Evolutionary conservation across 345 rosid species (phyloP).

Genomic region (Jatropha curcas): DNA sequence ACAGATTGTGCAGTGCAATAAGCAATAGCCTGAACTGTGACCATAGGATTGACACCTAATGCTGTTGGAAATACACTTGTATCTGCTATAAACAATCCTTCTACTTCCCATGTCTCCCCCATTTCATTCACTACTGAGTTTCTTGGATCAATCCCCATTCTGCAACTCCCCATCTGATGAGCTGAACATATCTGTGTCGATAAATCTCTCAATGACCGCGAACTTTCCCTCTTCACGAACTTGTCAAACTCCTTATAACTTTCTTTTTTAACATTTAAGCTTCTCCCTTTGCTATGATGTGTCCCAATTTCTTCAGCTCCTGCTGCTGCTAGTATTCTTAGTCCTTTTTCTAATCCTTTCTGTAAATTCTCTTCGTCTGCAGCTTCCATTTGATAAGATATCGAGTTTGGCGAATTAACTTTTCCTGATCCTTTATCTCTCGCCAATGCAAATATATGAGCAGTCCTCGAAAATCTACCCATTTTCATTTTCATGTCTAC

Average conservation of each 20-base stretch:
- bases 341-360: slow-evolving; percentile 55
- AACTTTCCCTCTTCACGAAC: slow-evolving; percentile 69
- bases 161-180: slow-evolving; percentile 92
- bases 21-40: slow-evolving; percentile 78
- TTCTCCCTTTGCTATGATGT: slow-evolving; percentile 53
- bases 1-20: slow-evolving; percentile 72
- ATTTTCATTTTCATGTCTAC: slow-evolving; percentile 56
- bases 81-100: slow-evolving; percentile 73
- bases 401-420: slow-evolving; percentile 37
- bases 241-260: slow-evolving; percentile 44
- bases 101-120: slow-evolving; percentile 86
- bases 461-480: slow-evolving; percentile 67
- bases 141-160: slow-evolving; percentile 67
- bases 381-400: slow-evolving; percentile 47
- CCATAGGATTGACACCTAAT: slow-evolving; percentile 86
- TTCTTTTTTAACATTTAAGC: slow-evolving; percentile 46
- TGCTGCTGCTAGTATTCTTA: slow-evolving; percentile 66
- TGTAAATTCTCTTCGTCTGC: slow-evolving; percentile 57
- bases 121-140: slow-evolving; percentile 61
- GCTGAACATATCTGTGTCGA: slow-evolving; percentile 63
- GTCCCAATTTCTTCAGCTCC: slow-evolving; percentile 88
- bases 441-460: slow-evolving; percentile 58
- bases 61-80: slow-evolving; percentile 86
- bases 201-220: slow-evolving; percentile 43
- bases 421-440: slow-evolving; percentile 73